phyloP scores from a whole-genome alignment of 139 green algal genomes.

The Chlorella sorokiniana region DNA sequence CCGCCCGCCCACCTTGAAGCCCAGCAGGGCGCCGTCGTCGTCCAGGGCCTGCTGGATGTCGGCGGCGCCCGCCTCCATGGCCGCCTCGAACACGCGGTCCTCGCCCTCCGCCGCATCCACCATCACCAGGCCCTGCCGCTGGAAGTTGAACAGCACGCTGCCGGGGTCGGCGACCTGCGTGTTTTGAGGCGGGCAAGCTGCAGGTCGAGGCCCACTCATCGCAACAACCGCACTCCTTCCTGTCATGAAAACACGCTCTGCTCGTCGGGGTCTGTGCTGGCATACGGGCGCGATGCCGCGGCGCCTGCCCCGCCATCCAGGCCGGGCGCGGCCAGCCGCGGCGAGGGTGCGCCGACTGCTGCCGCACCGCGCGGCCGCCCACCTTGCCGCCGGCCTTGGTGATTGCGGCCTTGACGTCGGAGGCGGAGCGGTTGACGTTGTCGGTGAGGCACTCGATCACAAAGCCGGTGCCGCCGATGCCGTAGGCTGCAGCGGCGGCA shows the following conservation, averaged over 20 bases:
- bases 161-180: constrained; percentile 82
- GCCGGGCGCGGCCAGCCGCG: no score
- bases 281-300: no score
- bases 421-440: constrained; percentile 85
- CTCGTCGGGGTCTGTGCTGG: no score
- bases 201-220: no score
- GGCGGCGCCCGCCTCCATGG: constrained; percentile 77
- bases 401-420: constrained; percentile 69
- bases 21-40: constrained; percentile 46
- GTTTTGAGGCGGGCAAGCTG: no score
- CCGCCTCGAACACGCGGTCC: constrained; percentile 74
- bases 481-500: constrained; percentile 27
- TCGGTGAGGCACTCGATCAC: constrained; percentile 91
- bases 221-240: no score
- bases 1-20: constrained; percentile 40
- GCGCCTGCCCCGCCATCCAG: no score
- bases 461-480: constrained; percentile 84
- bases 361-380: neutral
- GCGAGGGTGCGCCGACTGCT: no score
- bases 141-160: constrained; percentile 93
- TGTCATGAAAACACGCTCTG: no score
- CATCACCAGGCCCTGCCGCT: constrained; percentile 55
- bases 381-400: constrained; percentile 85
- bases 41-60: constrained; percentile 60
- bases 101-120: constrained; percentile 49